Base-by-base conservation (phyloP, 495 filamentous ascomycete genomes). In the Arthonia radiata region DNA sequence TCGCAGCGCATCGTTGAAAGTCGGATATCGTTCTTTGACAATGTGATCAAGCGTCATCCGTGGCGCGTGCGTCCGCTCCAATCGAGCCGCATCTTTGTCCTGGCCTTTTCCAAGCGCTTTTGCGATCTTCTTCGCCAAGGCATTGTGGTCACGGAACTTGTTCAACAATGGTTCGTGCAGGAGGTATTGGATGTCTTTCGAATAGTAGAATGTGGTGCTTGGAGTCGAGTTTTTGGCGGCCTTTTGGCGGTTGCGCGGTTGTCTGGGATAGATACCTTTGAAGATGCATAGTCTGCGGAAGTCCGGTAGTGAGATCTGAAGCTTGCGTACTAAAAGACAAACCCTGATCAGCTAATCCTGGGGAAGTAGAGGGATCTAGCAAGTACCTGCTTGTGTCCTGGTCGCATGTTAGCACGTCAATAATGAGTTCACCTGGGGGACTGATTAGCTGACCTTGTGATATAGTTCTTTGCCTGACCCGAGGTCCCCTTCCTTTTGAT, bases 241-340 rank as follows among this genome's bases (percentile, higher is more conserved):
- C 61, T 91, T 92, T 57, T 86, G 93, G 62, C 80, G 90, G 48
- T 69, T 90, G 30, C 86, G 62, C 19, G 86, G 86, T 55, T 97
- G 89, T 44, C 86, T 70, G 32, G 86, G 86, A 49, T 93, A 94
- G 34, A 97, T 94, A 69, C 64, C 86, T 54, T 94, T 94, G 67
- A 90, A 97, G 41, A 97, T 97, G 50, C 86, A 97, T 46, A 97
- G 62, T 44, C 89, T 72, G 49, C 86, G 71, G 53, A 97, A 97
- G 52, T 97, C 89, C 21, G 80, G 80, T 28, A 97, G 63, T 36
- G 79, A 89, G 46, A 94, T 76, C 52, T 97, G 86, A 34, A 97
- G 71, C 57, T 94, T 94, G 38, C 81, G 75, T 35, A 94, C 80
- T n/a, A n/a, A n/a, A n/a, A n/a, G n/a, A n/a, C n/a, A n/a, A n/a